Percentiles rank a stretch among this genome's conserved stretches.
Conservation (phyloP, 2,329 filamentous ascomycete genomes). For the Coleophoma crateriformis region DNA sequence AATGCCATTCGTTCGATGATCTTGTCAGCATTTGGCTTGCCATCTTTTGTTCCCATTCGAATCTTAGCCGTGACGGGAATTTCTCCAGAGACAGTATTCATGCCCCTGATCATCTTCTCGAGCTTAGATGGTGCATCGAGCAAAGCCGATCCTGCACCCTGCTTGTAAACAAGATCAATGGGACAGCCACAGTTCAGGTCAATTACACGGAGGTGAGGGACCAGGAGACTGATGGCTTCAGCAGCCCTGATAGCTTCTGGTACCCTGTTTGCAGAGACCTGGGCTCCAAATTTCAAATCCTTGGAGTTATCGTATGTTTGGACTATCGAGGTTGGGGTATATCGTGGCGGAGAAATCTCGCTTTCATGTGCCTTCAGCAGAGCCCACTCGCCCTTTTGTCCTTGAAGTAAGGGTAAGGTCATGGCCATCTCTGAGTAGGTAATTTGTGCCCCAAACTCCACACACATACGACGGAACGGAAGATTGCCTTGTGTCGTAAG, state of each 20-base stretch:
- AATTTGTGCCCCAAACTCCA: conserved; percentile 81
- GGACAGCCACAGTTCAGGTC: conserved; percentile 97
- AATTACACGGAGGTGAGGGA: conserved; percentile 81
- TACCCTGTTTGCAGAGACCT: conserved; percentile 88
- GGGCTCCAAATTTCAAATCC: conserved; percentile 85
- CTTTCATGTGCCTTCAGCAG: conserved; percentile 87
- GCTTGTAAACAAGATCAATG: conserved; percentile 87
- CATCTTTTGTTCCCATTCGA: conserved; percentile 81
- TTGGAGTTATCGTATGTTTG: conserved; percentile 74
- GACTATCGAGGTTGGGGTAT: conserved; percentile 53
- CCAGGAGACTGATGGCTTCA: conserved; percentile 69
- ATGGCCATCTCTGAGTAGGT: conserved; percentile 99
- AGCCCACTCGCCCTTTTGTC: conserved; percentile 89
- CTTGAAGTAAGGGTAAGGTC: conserved; percentile 82
- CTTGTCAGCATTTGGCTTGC: conserved; percentile 72
- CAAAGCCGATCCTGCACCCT: conserved; percentile 84
- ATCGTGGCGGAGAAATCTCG: conserved; percentile 68
- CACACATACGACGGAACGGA: conserved; percentile 86
- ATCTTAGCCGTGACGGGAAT: conserved; percentile 94
- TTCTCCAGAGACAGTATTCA: conserved; percentile 89
- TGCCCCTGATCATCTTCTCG: conserved; percentile 90
- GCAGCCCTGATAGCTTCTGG: conserved; percentile 87
- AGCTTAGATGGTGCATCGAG: conserved; percentile 85
- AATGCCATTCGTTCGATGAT: conserved; percentile 79
- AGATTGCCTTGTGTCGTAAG: conserved; percentile 96